phyloP scores from a whole-genome alignment of 228 moss, liverwort and hornwort species.

The Sphagnum magellanicum region DNA sequence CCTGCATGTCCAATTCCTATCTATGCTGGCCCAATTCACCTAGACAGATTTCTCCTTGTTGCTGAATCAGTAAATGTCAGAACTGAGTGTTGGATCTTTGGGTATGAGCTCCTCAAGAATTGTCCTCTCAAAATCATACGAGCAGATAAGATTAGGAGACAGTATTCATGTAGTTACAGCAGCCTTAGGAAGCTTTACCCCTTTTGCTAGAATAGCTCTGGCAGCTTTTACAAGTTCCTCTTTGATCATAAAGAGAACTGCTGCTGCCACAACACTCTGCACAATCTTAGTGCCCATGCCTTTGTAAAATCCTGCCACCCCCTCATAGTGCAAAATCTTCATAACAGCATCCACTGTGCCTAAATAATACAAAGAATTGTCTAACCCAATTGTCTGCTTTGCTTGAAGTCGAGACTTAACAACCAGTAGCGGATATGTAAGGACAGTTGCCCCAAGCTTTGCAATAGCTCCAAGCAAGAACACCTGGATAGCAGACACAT shows the following conservation, averaged over 20 bases:
- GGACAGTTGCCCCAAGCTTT: constrained; percentile 80
- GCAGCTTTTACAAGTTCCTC: constrained; percentile 95
- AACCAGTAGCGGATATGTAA: constrained; percentile 75
- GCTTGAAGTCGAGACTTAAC: constrained; percentile 93
- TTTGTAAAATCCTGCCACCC: constrained; percentile 80
- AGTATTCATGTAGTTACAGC: constrained; percentile 13
- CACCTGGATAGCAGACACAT: constrained; percentile 51
- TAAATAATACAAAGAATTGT: constrained; percentile 57
- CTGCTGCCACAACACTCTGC: constrained; percentile 94
- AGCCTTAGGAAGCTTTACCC: constrained; percentile 26
- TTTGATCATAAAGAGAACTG: constrained; percentile 97
- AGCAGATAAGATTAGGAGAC: neutral
- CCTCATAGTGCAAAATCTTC: constrained; percentile 82
- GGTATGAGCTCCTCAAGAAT: too few relatives aligned
- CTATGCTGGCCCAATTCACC: too few relatives aligned
- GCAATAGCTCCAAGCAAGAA: constrained; percentile 63
- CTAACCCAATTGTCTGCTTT: constrained; percentile 54
- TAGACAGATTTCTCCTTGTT: too few relatives aligned
- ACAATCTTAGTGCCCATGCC: constrained; percentile 99
- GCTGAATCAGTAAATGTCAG: too few relatives aligned
- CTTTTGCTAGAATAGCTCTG: constrained; percentile 55
- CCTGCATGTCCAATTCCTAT: too few relatives aligned
- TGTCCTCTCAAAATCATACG: too few relatives aligned
- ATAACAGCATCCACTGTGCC: constrained; percentile 82
- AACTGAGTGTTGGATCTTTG: too few relatives aligned